Conservation (phyloP, 2,329 filamentous ascomycete species). For the Microthyrium microscopicum region DNA sequence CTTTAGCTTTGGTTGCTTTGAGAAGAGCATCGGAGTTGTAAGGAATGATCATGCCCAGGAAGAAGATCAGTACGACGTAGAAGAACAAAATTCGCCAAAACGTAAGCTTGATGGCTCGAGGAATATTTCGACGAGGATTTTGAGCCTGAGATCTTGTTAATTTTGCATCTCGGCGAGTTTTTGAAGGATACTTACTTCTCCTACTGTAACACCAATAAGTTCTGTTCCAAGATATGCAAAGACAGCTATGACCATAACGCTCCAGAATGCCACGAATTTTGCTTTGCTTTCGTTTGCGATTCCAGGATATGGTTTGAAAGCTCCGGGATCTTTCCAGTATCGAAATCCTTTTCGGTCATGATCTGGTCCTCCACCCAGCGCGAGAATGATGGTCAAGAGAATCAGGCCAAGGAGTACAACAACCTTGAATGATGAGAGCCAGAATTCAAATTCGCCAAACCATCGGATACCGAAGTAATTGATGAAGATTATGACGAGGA, state of each 20-base stretch:
- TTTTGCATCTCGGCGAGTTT: not conserved
- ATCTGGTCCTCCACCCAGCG: conserved; percentile 25
- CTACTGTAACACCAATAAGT: no score
- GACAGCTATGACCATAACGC: conserved; percentile 56
- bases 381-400: conserved; percentile 26
- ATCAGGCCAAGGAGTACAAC: conserved; percentile 29
- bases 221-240: conserved; percentile 57
- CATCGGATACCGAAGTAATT: conserved; percentile 41
- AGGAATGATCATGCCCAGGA: conserved; percentile 61
- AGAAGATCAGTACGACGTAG: conserved; percentile 56
- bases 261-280: conserved; percentile 39
- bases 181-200: not conserved
- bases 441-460: conserved; percentile 34
- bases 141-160: conserved; percentile 40
- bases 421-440: conserved; percentile 30
- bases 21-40: conserved; percentile 46
- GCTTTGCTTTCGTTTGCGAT: conserved; percentile 19
- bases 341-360: conserved; percentile 26
- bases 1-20: conserved; percentile 33
- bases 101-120: conserved; percentile 61
- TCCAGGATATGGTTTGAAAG: conserved; percentile 27
- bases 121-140: conserved; percentile 62
- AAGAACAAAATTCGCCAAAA: conserved; percentile 73
- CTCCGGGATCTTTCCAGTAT: conserved; percentile 28
- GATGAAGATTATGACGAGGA: conserved; percentile 26